Evolutionary conservation across 495 filamentous ascomycete species (phyloP), one percentile per base, ranked within the genome.

Genomic region (Podospora pseudoanserina): DNA sequence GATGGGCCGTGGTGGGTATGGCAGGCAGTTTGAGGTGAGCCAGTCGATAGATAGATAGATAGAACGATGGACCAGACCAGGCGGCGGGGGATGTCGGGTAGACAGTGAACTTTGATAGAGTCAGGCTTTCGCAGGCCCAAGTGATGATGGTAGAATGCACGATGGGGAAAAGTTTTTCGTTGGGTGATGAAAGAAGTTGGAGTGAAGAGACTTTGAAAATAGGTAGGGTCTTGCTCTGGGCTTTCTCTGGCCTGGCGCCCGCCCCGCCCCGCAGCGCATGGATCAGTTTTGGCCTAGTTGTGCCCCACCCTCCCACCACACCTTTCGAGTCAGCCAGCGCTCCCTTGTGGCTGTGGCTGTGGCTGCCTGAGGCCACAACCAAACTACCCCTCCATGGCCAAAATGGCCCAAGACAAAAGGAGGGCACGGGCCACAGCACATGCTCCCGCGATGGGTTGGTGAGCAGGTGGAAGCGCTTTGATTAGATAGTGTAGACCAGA

Each of bases 181-280:
- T 74, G 74, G 73, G 71, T 73, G 72, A 75, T 77, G 75, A 71
- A 78, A 80, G 73, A 73, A 74, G 74, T 72, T 76, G 71, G 72
- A 73, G 74, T 72, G 67, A 67, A 69, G 71, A 76, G 72, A 73
- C 67, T 77, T 70, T 67, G 65, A 70, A 67, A 70, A 63, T 58
- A 32, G 67, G 72, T 58, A 32, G 67, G 72, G 64, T 63, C 68
- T 16, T 63, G 15, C 11, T 68, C 55, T 58, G 55, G n/a, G 55
- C 55, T 26, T 58, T 58, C 6, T 18, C n/a, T 20, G 19, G 55
- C 16, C 55, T 58, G 55, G 55, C 23, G 19, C 15, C 55, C 55
- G n/a, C 39, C 39, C 39, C 39, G 39, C 39, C 30, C 39, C 39
- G 39, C 39, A 49, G 18, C 55, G 39, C 39, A 49, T 13, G 39